phyloP scores from a whole-genome alignment of 2,329 filamentous ascomycete species.

The Nigrospora oryzae region DNA sequence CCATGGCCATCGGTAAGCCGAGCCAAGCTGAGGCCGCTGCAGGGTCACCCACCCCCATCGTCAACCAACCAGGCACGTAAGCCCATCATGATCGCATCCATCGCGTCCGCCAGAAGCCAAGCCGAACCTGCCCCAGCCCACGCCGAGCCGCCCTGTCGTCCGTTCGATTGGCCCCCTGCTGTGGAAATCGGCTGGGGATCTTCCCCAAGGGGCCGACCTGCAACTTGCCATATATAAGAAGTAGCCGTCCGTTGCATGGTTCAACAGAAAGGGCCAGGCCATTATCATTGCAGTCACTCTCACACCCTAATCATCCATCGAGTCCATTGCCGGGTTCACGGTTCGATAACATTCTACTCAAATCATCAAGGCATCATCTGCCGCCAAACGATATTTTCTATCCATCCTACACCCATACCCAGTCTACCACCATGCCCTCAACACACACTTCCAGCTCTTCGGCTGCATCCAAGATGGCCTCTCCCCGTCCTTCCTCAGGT shows the following conservation, averaged over 20 bases:
- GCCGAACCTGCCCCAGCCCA: too few relatives aligned
- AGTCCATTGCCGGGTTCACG: not conserved
- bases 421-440: too few relatives aligned
- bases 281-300: not conserved
- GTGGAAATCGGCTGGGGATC: not conserved
- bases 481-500: not conserved
- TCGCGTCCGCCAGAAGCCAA: too few relatives aligned
- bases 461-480: not conserved
- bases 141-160: too few relatives aligned
- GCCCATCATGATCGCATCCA: too few relatives aligned
- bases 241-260: not conserved
- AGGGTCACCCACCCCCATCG: too few relatives aligned
- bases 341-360: not conserved
- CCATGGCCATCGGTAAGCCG: too few relatives aligned
- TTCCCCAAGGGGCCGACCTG: not conserved
- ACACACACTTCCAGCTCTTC: too few relatives aligned
- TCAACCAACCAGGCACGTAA: too few relatives aligned
- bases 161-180: not conserved
- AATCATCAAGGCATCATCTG: not conserved
- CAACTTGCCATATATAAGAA: not conserved
- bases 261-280: not conserved
- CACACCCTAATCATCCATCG: not conserved
- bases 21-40: too few relatives aligned
- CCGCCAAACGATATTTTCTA: not conserved
- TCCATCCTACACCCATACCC: too few relatives aligned